A percentile compares a stretch with the other conserved stretches of the same genome.
phyloP scores from a whole-genome alignment of 768 basidiomycete species.

The Phaeolepiota aurea region DNA sequence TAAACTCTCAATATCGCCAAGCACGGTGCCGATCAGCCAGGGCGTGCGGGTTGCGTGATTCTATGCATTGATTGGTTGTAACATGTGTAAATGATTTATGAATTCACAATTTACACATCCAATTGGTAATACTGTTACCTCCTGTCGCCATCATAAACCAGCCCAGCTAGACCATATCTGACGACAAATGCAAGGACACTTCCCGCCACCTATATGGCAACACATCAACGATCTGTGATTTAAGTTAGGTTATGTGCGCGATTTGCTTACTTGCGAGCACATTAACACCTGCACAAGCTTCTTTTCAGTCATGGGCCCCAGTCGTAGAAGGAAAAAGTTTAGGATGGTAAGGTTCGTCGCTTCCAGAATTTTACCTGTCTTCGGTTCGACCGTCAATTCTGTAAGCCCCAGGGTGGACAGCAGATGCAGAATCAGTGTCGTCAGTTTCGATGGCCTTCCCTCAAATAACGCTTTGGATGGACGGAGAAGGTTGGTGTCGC shows the following conservation, averaged over 20 bases:
- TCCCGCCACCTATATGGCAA: constrained; percentile 54
- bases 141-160: constrained; percentile 90
- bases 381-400: constrained; percentile 46
- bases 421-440: constrained; percentile 46
- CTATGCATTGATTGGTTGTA: too few relatives aligned
- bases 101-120: not conserved
- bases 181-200: constrained; percentile 79
- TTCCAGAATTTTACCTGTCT: constrained; percentile 51
- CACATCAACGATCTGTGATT: not conserved
- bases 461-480: constrained; percentile 65
- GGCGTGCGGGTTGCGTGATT: too few relatives aligned
- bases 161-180: constrained; percentile 81
- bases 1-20: too few relatives aligned
- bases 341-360: constrained; percentile 88
- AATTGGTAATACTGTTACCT: constrained; percentile 31
- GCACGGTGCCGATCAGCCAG: too few relatives aligned
- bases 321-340: constrained; percentile 71
- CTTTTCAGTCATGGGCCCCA: constrained; percentile 85
- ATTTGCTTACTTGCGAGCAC: constrained; percentile 50
- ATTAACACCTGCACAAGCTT: constrained; percentile 68
- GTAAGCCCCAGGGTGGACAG: constrained; percentile 62
- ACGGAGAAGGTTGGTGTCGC: constrained; percentile 64
- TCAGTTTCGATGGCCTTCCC: constrained; percentile 44
- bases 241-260: not conserved
- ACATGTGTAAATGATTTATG: constrained; percentile 1